Percentiles rank a stretch among this genome's conserved stretches.
Evolutionary conservation across 129 eudicot species (phyloP).

Genomic region (Kitagawia praeruptora): DNA sequence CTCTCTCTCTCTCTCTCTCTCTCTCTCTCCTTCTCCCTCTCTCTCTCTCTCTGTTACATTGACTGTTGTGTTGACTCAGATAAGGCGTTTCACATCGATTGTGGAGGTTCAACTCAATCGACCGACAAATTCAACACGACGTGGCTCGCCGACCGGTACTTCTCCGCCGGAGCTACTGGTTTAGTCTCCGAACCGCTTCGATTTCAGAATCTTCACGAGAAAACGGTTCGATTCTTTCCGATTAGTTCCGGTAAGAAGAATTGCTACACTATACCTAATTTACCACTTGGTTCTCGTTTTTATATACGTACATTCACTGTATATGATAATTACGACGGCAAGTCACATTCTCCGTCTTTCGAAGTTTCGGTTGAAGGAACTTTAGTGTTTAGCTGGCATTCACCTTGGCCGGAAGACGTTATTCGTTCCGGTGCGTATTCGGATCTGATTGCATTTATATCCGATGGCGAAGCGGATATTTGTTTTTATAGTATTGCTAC

Average conservation of each 20-base stretch:
- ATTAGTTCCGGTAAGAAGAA: conserved; percentile 76
- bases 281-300: conserved; percentile 48
- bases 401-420: conserved; percentile 74
- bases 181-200: conserved; percentile 87
- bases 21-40: conserved; percentile 24
- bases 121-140: conserved; percentile 57
- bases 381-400: conserved; percentile 65
- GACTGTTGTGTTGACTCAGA: conserved; percentile 28
- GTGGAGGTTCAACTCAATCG: conserved; percentile 60
- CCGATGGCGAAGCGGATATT: conserved; percentile 51
- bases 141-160: conserved; percentile 92
- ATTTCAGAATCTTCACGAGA: conserved; percentile 53
- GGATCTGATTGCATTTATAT: conserved; percentile 50
- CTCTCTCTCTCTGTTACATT: conserved; percentile 1
- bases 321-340: conserved; percentile 84
- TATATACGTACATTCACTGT: conserved; percentile 70
- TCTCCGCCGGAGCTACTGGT: conserved; percentile 64
- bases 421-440: conserved; percentile 67
- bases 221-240: conserved; percentile 80
- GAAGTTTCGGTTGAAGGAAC: conserved; percentile 75
- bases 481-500: conserved; percentile 94
- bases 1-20: conserved; percentile 17
- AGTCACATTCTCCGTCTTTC: conserved; percentile 66
- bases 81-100: conserved; percentile 61
- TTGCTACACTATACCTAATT: conserved; percentile 67